A percentile compares a stretch with the other conserved stretches of the same genome.
These are phyloP conservation scores for Nakataea oryzae DNA, from an alignment of 2,329 filamentous ascomycete genomes.

Conservation along the genomic window DNA sequence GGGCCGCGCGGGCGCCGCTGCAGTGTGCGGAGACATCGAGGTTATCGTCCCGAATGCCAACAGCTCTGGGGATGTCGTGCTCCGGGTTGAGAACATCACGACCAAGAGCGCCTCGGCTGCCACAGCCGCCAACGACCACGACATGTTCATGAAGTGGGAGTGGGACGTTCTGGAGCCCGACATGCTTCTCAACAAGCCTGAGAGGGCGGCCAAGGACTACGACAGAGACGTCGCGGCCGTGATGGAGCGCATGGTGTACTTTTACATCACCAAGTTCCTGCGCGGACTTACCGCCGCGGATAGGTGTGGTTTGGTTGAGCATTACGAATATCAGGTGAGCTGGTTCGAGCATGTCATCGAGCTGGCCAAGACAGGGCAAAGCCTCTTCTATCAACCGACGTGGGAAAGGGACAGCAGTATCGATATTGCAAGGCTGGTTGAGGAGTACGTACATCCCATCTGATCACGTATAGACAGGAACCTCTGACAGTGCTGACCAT, in stretches of 20 bases:
- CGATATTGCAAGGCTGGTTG: background rate
- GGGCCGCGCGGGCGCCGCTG: background rate
- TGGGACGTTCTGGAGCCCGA: background rate
- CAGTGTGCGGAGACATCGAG: background rate
- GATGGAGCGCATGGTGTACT: background rate
- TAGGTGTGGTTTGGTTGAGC: background rate
- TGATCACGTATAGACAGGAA: background rate
- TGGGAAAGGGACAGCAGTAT: background rate
- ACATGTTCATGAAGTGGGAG: background rate
- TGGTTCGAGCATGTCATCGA: background rate
- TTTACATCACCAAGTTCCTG: background rate
- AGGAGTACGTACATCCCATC: background rate
- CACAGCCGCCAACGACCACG: background rate
- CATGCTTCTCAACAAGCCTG: background rate
- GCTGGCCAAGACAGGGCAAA: background rate
- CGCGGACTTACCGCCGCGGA: background rate
- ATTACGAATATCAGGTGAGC: background rate
- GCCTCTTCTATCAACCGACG: too few relatives aligned
- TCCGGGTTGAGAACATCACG: constrained; percentile 13
- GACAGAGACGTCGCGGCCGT: background rate
- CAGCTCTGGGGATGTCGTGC: constrained; percentile 14
- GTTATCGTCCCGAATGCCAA: constrained; percentile 17
- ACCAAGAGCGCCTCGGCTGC: constrained; percentile 15
- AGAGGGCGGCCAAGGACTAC: background rate
- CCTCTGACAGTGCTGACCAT: background rate